Base-by-base conservation (phyloP, 345 rosid species). In the Draba incana region DNA sequence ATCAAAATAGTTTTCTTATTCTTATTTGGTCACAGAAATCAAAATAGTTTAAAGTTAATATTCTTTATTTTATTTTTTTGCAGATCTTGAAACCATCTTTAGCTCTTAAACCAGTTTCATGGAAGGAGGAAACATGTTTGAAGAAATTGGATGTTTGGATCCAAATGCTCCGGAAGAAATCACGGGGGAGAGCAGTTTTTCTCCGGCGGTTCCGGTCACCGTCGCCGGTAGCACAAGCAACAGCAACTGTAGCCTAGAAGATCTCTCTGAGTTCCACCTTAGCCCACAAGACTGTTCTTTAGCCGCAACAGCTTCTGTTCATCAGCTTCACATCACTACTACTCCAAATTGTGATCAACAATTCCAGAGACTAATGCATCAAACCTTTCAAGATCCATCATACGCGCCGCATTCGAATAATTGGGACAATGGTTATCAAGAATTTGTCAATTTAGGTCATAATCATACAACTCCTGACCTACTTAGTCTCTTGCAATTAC, bases 401-500 rank as follows among this genome's bases (percentile, higher is more conserved):
- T 72, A 39, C 2, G n/a, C 54, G 1, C 62, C 33, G 16, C 72
- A 74, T 1, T 37, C 68, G 8, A 66, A 44, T 47, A 70, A 60
- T 42, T 85, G 85, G 90, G 83, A 78, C 35, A 8, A 66, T 55
- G 37, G 50, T 25, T 55, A 72, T 64, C 74, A 68, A 56, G 78
- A 72, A 5, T 69, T 76, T 44, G 72, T 64, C 4, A 66, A 38
- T 25, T 58, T 46, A 30, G 71, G 64, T 61, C 48, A 50, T 59
- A 72, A 64, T 35, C 53, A 81, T 53, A 68, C 79, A 42, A 80
- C 84, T 8, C 85, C 89, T 16, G 90, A 86, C 70, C 88, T 90
- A 44, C 85, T 86, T 31, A 86, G 81, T 53, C 92, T 88, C 63
- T 75, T 84, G 57, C 83, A 82, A 41, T 49, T 86, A 10, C 84